phyloP scores from a whole-genome alignment of 2,329 filamentous ascomycete species.

The Lasiodiplodia citricola region DNA sequence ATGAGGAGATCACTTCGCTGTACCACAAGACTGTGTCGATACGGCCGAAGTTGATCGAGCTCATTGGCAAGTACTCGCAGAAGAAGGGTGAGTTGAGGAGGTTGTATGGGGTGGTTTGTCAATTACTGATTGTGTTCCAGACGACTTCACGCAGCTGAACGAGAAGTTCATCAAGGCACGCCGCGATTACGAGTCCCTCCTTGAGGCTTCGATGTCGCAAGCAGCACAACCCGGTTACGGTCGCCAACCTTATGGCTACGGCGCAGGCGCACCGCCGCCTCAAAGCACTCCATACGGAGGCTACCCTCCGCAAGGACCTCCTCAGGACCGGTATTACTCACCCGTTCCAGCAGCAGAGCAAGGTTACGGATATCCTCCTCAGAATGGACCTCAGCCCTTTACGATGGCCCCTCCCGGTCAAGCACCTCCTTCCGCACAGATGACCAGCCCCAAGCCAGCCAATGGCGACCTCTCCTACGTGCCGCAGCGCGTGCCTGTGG shows the following conservation, averaged over 20 bases:
- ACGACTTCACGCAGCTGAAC: slow-evolving; percentile 97
- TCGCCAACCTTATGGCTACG: slow-evolving; percentile 50
- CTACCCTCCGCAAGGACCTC: slow-evolving; percentile 37
- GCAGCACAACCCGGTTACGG: slow-evolving; percentile 81
- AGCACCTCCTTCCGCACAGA: slow-evolving; percentile 33
- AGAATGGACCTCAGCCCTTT: slow-evolving; percentile 40
- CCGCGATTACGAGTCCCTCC: slow-evolving; percentile 92
- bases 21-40: slow-evolving; percentile 96
- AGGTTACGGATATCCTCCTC: slow-evolving; percentile 35
- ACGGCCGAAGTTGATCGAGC: slow-evolving; percentile 92
- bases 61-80: slow-evolving; percentile 98
- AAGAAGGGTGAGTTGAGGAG: slow-evolving; percentile 78
- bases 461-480: slow-evolving; percentile 42
- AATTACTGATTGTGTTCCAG: slow-evolving; percentile 54
- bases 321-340: slow-evolving; percentile 44
- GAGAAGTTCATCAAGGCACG: slow-evolving; percentile 99
- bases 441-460: slow-evolving; percentile 32
- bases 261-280: slow-evolving; percentile 37
- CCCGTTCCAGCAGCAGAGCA: slow-evolving; percentile 37
- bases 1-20: slow-evolving; percentile 89
- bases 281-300: slow-evolving; percentile 30
- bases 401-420: slow-evolving; percentile 43
- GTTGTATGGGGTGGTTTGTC: slow-evolving; percentile 16
- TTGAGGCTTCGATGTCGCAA: slow-evolving; percentile 96
- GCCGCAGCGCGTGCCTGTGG: slow-evolving; percentile 42